Evolutionary conservation across 306 rosid genomes (phyloP), one percentile per base, ranked within the genome.

Genomic region (Dicorynia guianensis): DNA sequence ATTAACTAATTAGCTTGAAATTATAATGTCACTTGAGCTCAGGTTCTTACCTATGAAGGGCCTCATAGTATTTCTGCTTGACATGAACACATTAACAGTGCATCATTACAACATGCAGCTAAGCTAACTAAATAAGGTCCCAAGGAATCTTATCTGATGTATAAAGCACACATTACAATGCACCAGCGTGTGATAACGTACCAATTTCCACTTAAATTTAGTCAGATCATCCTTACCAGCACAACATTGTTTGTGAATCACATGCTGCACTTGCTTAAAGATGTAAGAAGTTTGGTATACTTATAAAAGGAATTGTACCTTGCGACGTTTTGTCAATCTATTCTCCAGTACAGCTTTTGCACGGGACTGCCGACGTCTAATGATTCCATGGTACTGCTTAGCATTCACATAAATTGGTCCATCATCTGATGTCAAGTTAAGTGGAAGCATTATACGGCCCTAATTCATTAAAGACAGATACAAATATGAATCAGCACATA

Each of bases 401-500:
- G 98, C 96, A 82, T 94, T 94, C 19, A 94, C 98, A 48, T 91
- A 94, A 43, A 92, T 90, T 5, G 97, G 97, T 78, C 93, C 98
- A 60, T 91, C 96, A 86, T 92, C 95, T 6, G 89, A 74, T 74
- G 89, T 79, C 90, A 88, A 71, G 87, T 82, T 88, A 83, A 87
- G 88, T 3, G 96, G 98, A 80, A 94, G 93, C 98, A 94, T 90
- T 52, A 91, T 55, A 72, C 98, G 96, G 42, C 98, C 98, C 98
- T 94, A 63, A 58, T 74, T 66, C 74, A 56, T 78, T 55, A 53
- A 60, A 73, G 57, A 68, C n/a, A 38, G 60, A 61, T 63, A 63
- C 65, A 67, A 58, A 48, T 65, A 48, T 42, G 75, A 73, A 64
- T 85, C 49, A 82, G 81, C 62, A 77, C 61, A 63, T 30, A 72